Conservation (phyloP, 257 asterid species). For the Scutellaria galericulata region DNA sequence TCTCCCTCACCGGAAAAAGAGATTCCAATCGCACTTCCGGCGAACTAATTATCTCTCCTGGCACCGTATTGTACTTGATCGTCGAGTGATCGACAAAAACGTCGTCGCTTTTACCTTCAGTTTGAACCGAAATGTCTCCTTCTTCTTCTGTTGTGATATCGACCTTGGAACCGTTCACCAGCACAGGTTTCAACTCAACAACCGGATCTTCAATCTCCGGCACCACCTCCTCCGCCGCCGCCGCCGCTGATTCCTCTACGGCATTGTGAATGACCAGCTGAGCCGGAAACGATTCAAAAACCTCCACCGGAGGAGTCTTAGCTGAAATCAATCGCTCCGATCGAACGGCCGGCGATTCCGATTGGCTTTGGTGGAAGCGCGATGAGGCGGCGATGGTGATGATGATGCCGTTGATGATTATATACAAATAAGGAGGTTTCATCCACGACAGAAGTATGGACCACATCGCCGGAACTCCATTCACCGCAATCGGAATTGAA, state of each 20-base stretch:
- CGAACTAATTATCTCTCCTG: slow-evolving; percentile 27
- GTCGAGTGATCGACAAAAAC: slow-evolving; percentile 34
- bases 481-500: slow-evolving; percentile 46
- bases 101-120: slow-evolving; percentile 29
- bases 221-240: slow-evolving; percentile 36
- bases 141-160: slow-evolving; percentile 35
- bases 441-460: slow-evolving; percentile 46
- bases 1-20: slow-evolving; percentile 47
- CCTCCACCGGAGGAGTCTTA: slow-evolving; percentile 45
- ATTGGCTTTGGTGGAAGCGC: slow-evolving; percentile 47
- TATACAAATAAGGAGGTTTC: slow-evolving; percentile 76
- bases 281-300: slow-evolving; percentile 25
- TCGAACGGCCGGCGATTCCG: slow-evolving; percentile 33
- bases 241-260: slow-evolving; percentile 23
- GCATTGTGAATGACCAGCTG: slow-evolving; percentile 29
- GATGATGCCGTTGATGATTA: slow-evolving; percentile 75
- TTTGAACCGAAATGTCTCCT: slow-evolving; percentile 32
- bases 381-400: slow-evolving; percentile 68
- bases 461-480: slow-evolving; percentile 56
- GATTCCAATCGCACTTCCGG: slow-evolving; percentile 40
- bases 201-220: slow-evolving; percentile 32
- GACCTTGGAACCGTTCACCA: slow-evolving; percentile 50
- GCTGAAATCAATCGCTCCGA: slow-evolving; percentile 41
- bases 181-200: slow-evolving; percentile 50
- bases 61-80: slow-evolving; percentile 18